Evolutionary conservation across 257 asterid genomes (phyloP).

Genomic region (Voacanga thouarsii): DNA sequence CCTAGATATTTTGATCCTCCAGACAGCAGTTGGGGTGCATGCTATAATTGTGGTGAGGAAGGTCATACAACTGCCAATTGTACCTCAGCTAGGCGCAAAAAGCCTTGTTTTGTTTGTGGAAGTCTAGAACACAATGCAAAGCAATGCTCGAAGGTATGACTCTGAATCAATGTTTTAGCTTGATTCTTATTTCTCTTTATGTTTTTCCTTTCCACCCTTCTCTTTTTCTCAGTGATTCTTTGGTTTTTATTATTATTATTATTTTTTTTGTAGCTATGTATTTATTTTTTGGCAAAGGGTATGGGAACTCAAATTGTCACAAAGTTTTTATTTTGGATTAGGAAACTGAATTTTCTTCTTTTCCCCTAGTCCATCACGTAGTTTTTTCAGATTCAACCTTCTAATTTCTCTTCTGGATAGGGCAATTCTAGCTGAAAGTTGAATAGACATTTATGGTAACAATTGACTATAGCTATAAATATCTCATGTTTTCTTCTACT

Average conservation of each 20-base stretch:
- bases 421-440: background rate
- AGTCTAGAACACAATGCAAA: constrained; percentile 79
- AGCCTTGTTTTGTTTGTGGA: constrained; percentile 96
- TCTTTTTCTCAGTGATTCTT: background rate
- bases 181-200: background rate
- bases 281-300: background rate
- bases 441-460: background rate
- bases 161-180: constrained; percentile 2
- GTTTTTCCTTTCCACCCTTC: background rate
- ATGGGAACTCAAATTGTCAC: background rate
- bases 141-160: constrained; percentile 72
- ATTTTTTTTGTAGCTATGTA: background rate
- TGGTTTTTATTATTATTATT: background rate
- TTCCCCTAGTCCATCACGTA: background rate
- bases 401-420: background rate
- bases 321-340: background rate
- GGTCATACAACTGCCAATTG: constrained; percentile 79
- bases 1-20: constrained; percentile 99
- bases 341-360: background rate
- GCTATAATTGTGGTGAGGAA: constrained; percentile 97
- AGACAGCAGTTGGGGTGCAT: constrained; percentile 81
- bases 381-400: background rate
- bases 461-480: background rate
- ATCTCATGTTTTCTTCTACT: background rate
- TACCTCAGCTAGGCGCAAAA: constrained; percentile 74